phyloP scores from a whole-genome alignment of 2,329 filamentous ascomycete genomes.

The Ophioceras dolichostomum region DNA sequence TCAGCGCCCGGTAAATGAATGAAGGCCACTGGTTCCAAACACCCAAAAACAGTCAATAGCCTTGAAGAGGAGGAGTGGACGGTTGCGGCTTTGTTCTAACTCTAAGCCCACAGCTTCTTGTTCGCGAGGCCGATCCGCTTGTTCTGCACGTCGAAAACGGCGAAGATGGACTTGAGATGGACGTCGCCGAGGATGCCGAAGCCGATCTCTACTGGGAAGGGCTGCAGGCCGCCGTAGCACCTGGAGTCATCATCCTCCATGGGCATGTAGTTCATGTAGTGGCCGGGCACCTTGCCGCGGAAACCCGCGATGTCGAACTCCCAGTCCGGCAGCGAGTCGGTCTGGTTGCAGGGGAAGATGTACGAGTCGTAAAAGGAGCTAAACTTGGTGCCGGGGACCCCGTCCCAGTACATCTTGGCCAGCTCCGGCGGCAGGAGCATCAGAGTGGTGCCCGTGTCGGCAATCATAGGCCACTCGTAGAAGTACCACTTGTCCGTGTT shows the following conservation, averaged over 20 bases:
- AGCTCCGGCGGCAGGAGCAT: slow-evolving; percentile 46
- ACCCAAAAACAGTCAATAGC: too few relatives aligned
- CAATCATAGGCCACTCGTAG: slow-evolving; percentile 37
- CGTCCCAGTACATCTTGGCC: slow-evolving; percentile 46
- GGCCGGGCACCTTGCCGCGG: slow-evolving; percentile 35
- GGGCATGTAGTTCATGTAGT: slow-evolving; percentile 33
- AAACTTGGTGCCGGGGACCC: slow-evolving; percentile 38
- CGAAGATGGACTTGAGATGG: slow-evolving; percentile 67
- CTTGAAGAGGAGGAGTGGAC: too few relatives aligned
- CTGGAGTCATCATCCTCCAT: slow-evolving; percentile 34
- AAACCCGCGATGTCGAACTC: slow-evolving; percentile 32
- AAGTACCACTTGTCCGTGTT: slow-evolving; percentile 21
- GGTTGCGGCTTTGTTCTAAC: too few relatives aligned
- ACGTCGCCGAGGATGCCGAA: slow-evolving; percentile 65
- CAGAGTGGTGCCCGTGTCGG: slow-evolving; percentile 59
- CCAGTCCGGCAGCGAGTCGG: slow-evolving; percentile 33
- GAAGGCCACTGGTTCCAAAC: too few relatives aligned
- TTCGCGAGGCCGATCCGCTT: slow-evolving; percentile 32
- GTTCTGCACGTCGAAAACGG: slow-evolving; percentile 51
- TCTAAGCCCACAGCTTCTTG: slow-evolving; percentile 23
- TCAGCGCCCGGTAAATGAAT: too few relatives aligned
- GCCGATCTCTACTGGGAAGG: slow-evolving; percentile 22
- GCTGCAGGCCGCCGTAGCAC: slow-evolving; percentile 72
- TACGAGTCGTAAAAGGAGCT: slow-evolving; percentile 32
- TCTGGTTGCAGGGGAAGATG: slow-evolving; percentile 37